Percentiles rank a stretch among this genome's conserved stretches.
These are phyloP conservation scores for Friedmanniomyces simplex DNA, from an alignment of 495 filamentous ascomycete species.

Conservation along the genomic window DNA sequence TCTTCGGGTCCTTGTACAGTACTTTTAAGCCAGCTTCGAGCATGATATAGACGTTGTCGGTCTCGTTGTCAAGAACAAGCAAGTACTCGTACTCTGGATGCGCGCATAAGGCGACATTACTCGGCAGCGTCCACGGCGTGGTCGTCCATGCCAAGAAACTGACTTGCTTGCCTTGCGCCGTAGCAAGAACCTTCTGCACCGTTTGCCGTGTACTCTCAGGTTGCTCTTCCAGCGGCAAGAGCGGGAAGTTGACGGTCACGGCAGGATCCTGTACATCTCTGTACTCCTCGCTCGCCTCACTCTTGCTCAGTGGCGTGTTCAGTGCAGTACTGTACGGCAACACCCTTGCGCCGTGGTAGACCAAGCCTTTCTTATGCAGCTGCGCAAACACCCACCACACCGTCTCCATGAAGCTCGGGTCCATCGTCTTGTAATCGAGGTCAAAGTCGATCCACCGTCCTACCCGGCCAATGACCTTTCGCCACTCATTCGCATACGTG, in stretches of 20 bases:
- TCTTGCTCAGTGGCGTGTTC: slow-evolving; percentile 84
- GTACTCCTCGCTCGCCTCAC: slow-evolving; percentile 90
- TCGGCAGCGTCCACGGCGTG: slow-evolving; percentile 92
- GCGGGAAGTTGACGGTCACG: slow-evolving; percentile 80
- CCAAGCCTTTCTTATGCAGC: slow-evolving; percentile 75
- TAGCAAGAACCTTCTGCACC: slow-evolving; percentile 10
- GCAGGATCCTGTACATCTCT: slow-evolving; percentile 89
- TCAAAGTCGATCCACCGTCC: slow-evolving; percentile 99
- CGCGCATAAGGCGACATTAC: slow-evolving; percentile 67
- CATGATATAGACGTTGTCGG: slow-evolving; percentile 76
- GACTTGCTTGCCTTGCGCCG: slow-evolving; percentile 10
- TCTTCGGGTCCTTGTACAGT: slow-evolving; percentile 93
- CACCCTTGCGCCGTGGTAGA: slow-evolving; percentile 81
- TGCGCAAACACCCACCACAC: slow-evolving; percentile 97
- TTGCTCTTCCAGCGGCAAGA: slow-evolving; percentile 64
- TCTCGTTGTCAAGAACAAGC: slow-evolving; percentile 75
- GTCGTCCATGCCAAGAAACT: slow-evolving; percentile 81
- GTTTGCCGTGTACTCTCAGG: slow-evolving; percentile 23
- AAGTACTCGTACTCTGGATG: slow-evolving; percentile 91
- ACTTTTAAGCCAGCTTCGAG: slow-evolving; percentile 75
- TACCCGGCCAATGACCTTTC: slow-evolving; percentile 74
- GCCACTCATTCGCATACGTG: slow-evolving; percentile 84
- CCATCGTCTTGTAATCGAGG: slow-evolving; percentile 97
- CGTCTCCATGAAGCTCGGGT: slow-evolving; percentile 89
- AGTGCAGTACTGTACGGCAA: slow-evolving; percentile 94